Conservation (phyloP, 2,329 filamentous ascomycete species). For the Blastomyces parvus region DNA sequence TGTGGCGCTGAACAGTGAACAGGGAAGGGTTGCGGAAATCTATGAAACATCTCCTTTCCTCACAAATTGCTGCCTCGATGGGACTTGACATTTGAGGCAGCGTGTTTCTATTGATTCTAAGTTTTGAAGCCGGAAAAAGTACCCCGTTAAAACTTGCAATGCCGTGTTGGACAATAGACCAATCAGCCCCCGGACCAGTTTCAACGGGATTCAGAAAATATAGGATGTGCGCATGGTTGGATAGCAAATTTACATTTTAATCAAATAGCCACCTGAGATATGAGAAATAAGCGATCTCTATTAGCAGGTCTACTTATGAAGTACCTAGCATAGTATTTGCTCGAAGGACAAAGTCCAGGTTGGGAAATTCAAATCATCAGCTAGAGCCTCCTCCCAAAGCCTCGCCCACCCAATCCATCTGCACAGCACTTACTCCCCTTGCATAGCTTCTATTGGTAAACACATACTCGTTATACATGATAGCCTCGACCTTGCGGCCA, state of each 20-base stretch:
- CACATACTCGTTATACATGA: slow-evolving; percentile 57
- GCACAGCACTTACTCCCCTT: slow-evolving; percentile 51
- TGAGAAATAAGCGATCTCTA: background rate
- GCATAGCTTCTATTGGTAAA: slow-evolving; percentile 57
- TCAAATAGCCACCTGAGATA: background rate
- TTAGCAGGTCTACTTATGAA: background rate
- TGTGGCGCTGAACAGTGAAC: too few species aligned
- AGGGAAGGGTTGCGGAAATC: too few species aligned
- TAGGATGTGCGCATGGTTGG: too few species aligned
- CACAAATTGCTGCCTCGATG: background rate
- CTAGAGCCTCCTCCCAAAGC: slow-evolving; percentile 28
- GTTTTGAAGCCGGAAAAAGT: background rate
- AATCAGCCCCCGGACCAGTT: too few species aligned
- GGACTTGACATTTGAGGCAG: background rate
- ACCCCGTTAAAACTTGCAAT: too few species aligned
- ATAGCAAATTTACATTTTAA: background rate
- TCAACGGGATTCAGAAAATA: too few species aligned
- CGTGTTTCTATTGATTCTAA: background rate
- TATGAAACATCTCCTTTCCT: too few species aligned
- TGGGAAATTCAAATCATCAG: background rate
- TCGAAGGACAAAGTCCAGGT: too few species aligned
- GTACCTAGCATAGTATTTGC: background rate
- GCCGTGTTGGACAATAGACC: too few species aligned
- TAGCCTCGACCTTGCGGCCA: slow-evolving; percentile 51
- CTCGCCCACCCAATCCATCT: slow-evolving; percentile 53